phyloP scores from a whole-genome alignment of 768 basidiomycete genomes.

The Lentinula lateritia region DNA sequence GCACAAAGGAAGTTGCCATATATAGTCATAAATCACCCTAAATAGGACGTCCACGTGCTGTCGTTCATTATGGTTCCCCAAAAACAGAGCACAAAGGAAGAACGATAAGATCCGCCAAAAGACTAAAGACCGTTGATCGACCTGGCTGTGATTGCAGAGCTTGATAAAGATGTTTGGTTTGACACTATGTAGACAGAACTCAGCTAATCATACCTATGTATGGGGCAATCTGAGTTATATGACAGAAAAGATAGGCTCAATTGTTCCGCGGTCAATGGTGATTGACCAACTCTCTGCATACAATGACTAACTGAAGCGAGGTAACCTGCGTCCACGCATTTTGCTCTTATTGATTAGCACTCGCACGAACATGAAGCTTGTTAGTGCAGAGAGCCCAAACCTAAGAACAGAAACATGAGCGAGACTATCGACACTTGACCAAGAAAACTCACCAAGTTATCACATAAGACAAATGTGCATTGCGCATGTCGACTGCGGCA shows the following conservation, averaged over 20 bases:
- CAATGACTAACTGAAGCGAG: conserved; percentile 37
- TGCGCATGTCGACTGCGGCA: conserved; percentile 81
- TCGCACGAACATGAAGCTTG: conserved; percentile 75
- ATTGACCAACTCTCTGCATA: neutral
- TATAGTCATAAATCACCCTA: neutral
- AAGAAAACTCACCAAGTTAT: conserved; percentile 71
- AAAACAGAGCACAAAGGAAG: neutral
- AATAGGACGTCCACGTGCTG: neutral
- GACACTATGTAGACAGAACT: neutral
- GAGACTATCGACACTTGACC: neutral
- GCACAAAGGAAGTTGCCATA: neutral
- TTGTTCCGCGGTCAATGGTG: neutral
- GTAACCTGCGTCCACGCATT: conserved; percentile 46
- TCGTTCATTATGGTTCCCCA: neutral
- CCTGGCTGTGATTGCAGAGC: neutral
- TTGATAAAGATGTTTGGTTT: neutral
- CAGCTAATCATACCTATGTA: neutral
- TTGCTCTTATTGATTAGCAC: conserved; percentile 54
- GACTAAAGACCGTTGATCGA: too few species aligned
- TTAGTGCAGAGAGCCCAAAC: conserved; percentile 86
- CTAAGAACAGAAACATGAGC: conserved; percentile 31
- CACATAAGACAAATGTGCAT: conserved; percentile 92
- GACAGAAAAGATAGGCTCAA: neutral
- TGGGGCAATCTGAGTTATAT: neutral
- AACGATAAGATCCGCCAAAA: neutral